Conservation (phyloP, 2,329 filamentous ascomycete species). For the Scedosporium apiospermum region DNA sequence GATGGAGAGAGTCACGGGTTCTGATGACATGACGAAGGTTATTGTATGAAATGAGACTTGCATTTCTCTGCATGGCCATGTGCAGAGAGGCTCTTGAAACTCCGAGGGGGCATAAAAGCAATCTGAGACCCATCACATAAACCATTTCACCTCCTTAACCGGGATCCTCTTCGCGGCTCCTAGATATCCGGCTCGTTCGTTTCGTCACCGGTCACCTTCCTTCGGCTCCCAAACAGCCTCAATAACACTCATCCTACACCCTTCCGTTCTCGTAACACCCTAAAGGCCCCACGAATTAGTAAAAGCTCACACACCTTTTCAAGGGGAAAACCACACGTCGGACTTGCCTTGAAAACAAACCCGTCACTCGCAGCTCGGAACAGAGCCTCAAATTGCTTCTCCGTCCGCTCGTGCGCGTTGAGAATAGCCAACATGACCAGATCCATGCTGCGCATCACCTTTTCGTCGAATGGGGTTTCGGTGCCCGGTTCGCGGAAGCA, state of each 20-base stretch:
- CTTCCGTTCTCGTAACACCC: constrained; percentile 29
- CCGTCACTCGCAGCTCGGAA: constrained; percentile 31
- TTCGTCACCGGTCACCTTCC: background rate
- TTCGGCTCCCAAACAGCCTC: constrained; percentile 36
- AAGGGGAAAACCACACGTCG: background rate
- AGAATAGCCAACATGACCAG: constrained; percentile 41
- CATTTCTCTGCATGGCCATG: no score
- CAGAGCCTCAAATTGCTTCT: constrained; percentile 33
- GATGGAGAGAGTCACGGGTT: no score
- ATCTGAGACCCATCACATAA: no score
- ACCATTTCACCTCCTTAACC: no score
- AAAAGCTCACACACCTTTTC: no score
- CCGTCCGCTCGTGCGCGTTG: constrained; percentile 40
- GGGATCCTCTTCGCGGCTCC: no score
- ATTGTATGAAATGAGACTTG: no score
- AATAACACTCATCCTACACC: constrained; percentile 37
- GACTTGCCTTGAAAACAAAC: constrained; percentile 31
- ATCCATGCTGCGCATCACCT: constrained; percentile 38
- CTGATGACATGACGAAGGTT: no score
- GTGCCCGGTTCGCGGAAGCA: constrained; percentile 29
- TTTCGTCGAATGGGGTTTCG: constrained; percentile 35
- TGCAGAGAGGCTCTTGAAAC: no score
- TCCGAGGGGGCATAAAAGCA: no score
- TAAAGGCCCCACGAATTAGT: constrained; percentile 8
- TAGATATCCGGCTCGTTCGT: no score